Conservation (phyloP, 768 basidiomycete species). For the Leucosporidium scottii region DNA sequence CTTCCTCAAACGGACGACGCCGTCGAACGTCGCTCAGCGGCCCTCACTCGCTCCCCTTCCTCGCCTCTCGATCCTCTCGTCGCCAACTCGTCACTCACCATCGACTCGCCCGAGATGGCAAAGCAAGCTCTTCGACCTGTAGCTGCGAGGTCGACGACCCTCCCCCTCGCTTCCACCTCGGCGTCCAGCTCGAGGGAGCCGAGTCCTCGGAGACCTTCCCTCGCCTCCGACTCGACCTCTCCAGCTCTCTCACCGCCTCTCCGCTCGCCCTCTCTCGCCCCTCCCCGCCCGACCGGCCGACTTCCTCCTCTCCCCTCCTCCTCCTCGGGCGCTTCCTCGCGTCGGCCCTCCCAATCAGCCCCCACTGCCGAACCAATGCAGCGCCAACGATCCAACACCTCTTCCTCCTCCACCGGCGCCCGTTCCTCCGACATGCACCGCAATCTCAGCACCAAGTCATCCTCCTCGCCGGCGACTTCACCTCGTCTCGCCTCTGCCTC, state of each 20-base stretch:
- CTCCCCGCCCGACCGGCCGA: background rate
- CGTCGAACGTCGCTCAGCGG: conserved; percentile 21
- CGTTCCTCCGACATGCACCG: background rate
- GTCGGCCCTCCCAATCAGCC: background rate
- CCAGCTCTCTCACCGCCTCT: background rate
- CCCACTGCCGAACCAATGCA: background rate
- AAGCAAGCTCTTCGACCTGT: conserved; percentile 2
- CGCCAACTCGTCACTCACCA: conserved; percentile 26
- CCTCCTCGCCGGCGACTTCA: background rate
- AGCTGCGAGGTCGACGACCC: no score
- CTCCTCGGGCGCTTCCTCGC: background rate
- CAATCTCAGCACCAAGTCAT: background rate
- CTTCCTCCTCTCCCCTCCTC: background rate
- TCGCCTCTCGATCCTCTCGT: conserved; percentile 31
- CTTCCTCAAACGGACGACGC: conserved; percentile 35
- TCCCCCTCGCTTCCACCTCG: background rate
- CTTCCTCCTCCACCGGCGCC: background rate
- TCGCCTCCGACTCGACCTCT: background rate
- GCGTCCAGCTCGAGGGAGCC: background rate
- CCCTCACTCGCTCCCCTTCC: conserved; percentile 17
- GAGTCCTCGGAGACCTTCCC: background rate
- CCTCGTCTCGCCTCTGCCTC: background rate
- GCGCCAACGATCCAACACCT: background rate
- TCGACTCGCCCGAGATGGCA: conserved; percentile 15
- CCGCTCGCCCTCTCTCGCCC: background rate